A percentile compares a stretch with the other conserved stretches of the same genome.
phyloP scores from a whole-genome alignment of 495 filamentous ascomycete genomes.

The Neurospora tetrasperma region DNA sequence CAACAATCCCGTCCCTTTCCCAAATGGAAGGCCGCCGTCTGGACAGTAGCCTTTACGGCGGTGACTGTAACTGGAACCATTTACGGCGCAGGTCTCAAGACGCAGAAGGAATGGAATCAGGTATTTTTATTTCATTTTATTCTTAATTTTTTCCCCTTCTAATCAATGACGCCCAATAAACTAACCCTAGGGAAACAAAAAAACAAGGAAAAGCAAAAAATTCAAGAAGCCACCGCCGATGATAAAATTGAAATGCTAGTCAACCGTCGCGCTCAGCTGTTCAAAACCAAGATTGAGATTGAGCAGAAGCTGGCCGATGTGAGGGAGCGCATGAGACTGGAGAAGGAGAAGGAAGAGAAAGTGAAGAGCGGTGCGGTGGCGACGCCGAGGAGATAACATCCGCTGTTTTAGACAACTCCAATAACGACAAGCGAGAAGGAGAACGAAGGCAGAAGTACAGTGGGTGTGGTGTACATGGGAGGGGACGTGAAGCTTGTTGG shows the following conservation, averaged over 20 bases:
- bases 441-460: neutral
- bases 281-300: constrained; percentile 22
- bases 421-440: neutral
- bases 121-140: constrained; percentile 3
- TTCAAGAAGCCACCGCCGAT: constrained; percentile 20
- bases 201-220: constrained; percentile 25
- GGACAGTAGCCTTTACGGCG: constrained; percentile 39
- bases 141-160: no score
- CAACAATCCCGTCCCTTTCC: constrained; percentile 14
- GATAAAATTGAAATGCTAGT: constrained; percentile 30
- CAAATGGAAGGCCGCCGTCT: constrained; percentile 20
- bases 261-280: constrained; percentile 21
- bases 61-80: constrained; percentile 39
- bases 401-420: neutral
- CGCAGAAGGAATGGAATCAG: constrained; percentile 30
- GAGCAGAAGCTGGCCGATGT: constrained; percentile 29
- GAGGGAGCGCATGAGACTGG: constrained; percentile 18
- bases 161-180: no score
- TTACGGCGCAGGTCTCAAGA: constrained; percentile 52
- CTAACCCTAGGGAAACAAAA: no score
- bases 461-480: no score
- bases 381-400: neutral
- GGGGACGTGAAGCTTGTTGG: neutral
- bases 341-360: neutral
- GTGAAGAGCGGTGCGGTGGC: neutral